Base-by-base conservation (phyloP, 169 alveolate species). In the Sarcocystis neurona region DNA sequence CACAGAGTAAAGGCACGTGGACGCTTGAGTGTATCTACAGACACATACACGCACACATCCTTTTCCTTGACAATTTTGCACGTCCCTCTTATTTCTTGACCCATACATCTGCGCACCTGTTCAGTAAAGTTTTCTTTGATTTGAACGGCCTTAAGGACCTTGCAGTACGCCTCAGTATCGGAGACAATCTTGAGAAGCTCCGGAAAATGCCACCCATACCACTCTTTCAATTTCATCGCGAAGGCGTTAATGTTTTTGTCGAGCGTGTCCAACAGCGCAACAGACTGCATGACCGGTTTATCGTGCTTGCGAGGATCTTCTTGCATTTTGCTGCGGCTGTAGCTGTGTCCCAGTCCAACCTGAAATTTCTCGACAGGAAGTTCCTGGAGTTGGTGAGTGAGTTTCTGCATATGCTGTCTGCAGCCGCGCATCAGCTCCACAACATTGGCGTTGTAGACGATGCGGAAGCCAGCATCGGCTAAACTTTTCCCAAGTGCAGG, bases 131-230 rank as follows among this genome's bases (percentile, higher is more conserved):
- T 43, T 70, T 85, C 90, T 30, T 85, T 85, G 48, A 68, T 58
- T 37, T 74, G 53, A 8, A 85, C 58, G 20, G 53, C 85, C 47
- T 68, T 34, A 60, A 85, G 74, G 97, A 94, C 92, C 37, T 23
- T 41, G 84, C 77, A 48, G 58, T 88, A 88, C 1, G 75, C 88
- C 63, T 85, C 90, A 0, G 92, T 77, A 46, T 99, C 99, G 37
- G 98, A 93, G 60, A 97, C 93, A 60, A 98, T 98, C 93, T 97
- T 98, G n/a, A 97, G 97, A 37, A 98, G 97, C 94, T 98, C 99
- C 44, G 99, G 99, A 96, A 99, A 99, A 93, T 99, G 99, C 99
- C 99, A 99, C 46, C 99, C 99, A 92, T 98, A 98, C 97, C 97
- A 94, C 89, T 96, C 99, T 93, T 97, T 96, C 37, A 99, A 96